Base-by-base conservation (phyloP, 768 basidiomycete species). In the Sporobolomyces roseus region DNA sequence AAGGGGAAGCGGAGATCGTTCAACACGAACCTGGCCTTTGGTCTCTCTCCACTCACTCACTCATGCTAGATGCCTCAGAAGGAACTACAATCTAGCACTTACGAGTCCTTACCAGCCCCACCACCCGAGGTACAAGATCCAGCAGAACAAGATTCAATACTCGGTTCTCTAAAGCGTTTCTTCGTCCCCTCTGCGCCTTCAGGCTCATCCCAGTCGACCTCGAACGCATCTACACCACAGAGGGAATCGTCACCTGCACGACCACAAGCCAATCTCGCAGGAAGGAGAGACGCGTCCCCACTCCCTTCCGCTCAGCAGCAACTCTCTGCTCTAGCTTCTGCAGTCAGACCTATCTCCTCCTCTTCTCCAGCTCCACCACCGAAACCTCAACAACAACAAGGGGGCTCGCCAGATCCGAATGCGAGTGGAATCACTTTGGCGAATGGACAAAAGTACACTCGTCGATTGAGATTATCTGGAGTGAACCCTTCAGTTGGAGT, bases 401-500 rank as follows among this genome's bases (percentile, higher is more conserved):
- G 27, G 45, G n/a, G 56, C 12, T 27, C 38, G 27, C 56, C 38
- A 19, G 56, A 58, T 23, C 27, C 56, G 38, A 33, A 58, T 17
- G 36, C 58, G 45, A 32, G 58, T 19, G 58, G 45, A 16, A 60
- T 60, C 45, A 60, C 58, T 10, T 45, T 60, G 17, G 45, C 58
- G 45, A 60, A 60, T 46, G 58, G 58, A 4, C 58, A 60, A n/a
- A 60, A 60, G 23, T 60, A 60, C 45, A 33, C 29, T 27, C 43
- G 58, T 29, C 27, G 58, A 14, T 60, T 60, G 58, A 38, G 58
- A 30, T 30, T 60, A 4, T 60, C 58, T 29, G 58, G 58, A 48
- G 58, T 61, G 16, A n/a, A 43, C 17, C 66, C 66, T 33, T 56
- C 53, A 3, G 66, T 67, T 10, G 52, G 66, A 17, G 52, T 67